Conservation (phyloP, 2,329 filamentous ascomycete species). For the Aspergillus intermedius region DNA sequence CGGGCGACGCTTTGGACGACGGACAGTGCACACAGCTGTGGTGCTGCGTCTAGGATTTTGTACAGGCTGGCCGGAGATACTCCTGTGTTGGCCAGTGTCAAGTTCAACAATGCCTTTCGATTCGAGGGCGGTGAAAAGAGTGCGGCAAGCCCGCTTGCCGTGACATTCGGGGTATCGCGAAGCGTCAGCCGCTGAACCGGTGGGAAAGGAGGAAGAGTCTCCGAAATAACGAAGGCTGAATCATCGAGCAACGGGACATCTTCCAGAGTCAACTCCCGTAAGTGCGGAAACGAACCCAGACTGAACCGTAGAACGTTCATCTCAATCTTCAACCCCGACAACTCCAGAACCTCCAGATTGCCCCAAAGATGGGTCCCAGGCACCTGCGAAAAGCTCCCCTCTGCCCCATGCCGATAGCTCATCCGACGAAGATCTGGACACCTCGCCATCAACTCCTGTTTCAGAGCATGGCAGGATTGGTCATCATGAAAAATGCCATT, state of each 20-base stretch:
- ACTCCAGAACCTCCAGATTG: conserved; percentile 37
- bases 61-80: conserved; percentile 45
- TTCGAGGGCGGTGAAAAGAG: conserved; percentile 61
- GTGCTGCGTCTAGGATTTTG: conserved; percentile 36
- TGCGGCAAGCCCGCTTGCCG: conserved; percentile 60
- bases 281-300: conserved; percentile 57
- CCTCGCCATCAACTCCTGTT: conserved; percentile 74
- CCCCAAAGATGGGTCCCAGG: conserved; percentile 46
- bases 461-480: conserved; percentile 63
- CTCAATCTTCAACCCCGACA: conserved; percentile 33
- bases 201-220: conserved; percentile 65
- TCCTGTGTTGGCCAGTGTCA: conserved; percentile 67
- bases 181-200: conserved; percentile 67
- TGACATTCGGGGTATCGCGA: conserved; percentile 64
- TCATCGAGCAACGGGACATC: conserved; percentile 67
- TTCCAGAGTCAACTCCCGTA: conserved; percentile 69
- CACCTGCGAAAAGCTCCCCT: conserved; percentile 67
- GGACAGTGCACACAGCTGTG: conserved; percentile 42
- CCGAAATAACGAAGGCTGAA: conserved; percentile 62
- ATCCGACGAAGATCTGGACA: conserved; percentile 84
- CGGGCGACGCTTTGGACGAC: conserved; percentile 52
- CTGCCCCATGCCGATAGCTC: conserved; percentile 72
- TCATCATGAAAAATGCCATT: conserved; percentile 83
- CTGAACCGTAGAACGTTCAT: conserved; percentile 56
- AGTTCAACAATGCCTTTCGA: conserved; percentile 55